Evolutionary conservation across 2,329 filamentous ascomycete genomes (phyloP), one percentile per base, ranked within the genome.

Genomic region (Stachybotrys chartarum): DNA sequence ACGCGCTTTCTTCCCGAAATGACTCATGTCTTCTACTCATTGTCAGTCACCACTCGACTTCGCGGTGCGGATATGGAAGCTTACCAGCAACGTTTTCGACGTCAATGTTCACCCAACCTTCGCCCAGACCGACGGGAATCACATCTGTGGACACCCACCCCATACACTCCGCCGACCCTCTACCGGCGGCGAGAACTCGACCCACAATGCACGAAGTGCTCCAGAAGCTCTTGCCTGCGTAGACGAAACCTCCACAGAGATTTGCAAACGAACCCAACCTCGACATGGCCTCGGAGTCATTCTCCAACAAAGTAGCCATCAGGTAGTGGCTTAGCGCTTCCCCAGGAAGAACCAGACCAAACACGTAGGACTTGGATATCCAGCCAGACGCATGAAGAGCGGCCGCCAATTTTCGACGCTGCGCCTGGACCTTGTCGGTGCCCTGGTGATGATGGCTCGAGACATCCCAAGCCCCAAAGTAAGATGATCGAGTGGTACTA

Each of bases 341-440:
- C 3, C 85, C 85, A 0, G 85, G 85, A 8, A 88, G 71, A 63
- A 87, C 77, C 49, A 88, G 66, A 0, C 85, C 84, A 39, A 83
- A 87, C 7, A 87, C 72, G 61, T 86, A 88, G 30, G 83, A 86
- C 65, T 84, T 84, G 6, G 84, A 86, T 17, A 88, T 74, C 85
- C 85, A 88, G 1, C 85, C 85, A 0, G 80, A 78, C 3, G 78
- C 71, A 57, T 84, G 79, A 24, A 86, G 70, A 1, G 79, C 79
- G 2, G 83, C 81, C 16, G 82, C 78, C 52, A 85, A 73, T 59
- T 77, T 83, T 50, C 77, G 75, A 42, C 79, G 75, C 56, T 80
- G 75, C 2, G 75, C 72, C 6, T 74, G 68, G 12, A 65, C 61
- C 52, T 66, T 70, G 51, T 68, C 65, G 55, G 60, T 57, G 17